Conservation (phyloP, 768 basidiomycete genomes). For the Boletus rufocinnamomeus region DNA sequence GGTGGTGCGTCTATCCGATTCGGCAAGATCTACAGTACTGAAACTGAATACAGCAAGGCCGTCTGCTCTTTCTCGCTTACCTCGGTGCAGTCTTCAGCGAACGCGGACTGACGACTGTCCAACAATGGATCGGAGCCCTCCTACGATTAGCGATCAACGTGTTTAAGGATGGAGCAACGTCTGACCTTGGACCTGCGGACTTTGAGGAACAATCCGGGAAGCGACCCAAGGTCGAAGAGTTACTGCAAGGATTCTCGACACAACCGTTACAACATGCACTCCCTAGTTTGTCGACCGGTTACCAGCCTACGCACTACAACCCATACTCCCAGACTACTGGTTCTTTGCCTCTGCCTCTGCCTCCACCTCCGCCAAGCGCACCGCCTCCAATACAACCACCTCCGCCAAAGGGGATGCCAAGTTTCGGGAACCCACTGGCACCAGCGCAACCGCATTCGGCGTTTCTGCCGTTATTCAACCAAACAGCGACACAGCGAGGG, state of each 20-base stretch:
- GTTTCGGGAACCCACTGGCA: slow-evolving; percentile 54
- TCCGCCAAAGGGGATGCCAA: slow-evolving; percentile 35
- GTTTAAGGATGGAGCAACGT: slow-evolving; percentile 16
- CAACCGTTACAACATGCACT: slow-evolving; percentile 28
- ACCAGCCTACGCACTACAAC: slow-evolving; percentile 33
- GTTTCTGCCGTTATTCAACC: slow-evolving; percentile 74
- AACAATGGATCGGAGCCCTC: slow-evolving; percentile 56
- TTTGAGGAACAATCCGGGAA: slow-evolving; percentile 34
- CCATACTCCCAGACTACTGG: slow-evolving; percentile 25
- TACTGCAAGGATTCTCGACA: slow-evolving; percentile 34
- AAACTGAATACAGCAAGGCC: slow-evolving; percentile 49
- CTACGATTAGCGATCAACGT: slow-evolving; percentile 30
- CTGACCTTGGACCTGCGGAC: slow-evolving; percentile 25
- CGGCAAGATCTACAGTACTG: slow-evolving; percentile 17
- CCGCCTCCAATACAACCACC: slow-evolving; percentile 40
- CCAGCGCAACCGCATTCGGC: slow-evolving; percentile 65
- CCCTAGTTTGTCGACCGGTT: slow-evolving; percentile 16
- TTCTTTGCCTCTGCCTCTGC: slow-evolving; percentile 24
- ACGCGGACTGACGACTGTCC: slow-evolving; percentile 51
- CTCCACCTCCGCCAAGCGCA: slow-evolving; percentile 31
- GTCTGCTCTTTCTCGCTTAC: slow-evolving; percentile 63
- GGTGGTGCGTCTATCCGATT: slow-evolving; percentile 24
- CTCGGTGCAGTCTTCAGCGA: slow-evolving; percentile 63
- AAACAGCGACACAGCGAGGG: slow-evolving; percentile 66
- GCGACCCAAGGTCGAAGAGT: slow-evolving; percentile 33